Conservation (phyloP, 441 rosid species). For the Geranium incanum region DNA sequence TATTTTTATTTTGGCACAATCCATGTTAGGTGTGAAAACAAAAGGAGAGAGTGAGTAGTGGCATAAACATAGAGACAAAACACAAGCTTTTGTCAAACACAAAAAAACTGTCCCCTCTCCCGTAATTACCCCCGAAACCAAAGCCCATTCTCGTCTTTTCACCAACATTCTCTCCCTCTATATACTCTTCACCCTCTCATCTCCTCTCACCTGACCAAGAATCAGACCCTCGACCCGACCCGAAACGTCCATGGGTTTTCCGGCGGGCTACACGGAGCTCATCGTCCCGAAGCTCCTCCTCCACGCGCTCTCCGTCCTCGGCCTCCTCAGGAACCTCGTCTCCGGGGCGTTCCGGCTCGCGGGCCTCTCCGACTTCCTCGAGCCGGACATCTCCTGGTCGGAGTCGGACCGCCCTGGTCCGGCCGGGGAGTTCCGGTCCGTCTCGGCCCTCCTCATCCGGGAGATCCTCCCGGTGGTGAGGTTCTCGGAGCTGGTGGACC, state of each 20-base stretch:
- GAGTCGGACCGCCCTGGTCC: constrained; percentile 31
- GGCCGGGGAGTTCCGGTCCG: constrained; percentile 11
- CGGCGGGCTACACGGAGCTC: constrained; percentile 66
- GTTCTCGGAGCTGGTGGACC: constrained; percentile 60
- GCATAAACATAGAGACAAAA: no score
- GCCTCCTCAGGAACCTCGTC: constrained; percentile 45
- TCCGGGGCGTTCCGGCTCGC: constrained; percentile 39
- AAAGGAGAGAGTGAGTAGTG: no score
- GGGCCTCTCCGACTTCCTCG: constrained; percentile 66
- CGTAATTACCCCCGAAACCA: neutral
- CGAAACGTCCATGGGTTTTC: constrained; percentile 75
- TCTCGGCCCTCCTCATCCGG: constrained; percentile 58
- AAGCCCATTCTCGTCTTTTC: constrained; percentile 1
- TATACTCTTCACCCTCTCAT: constrained; percentile 23
- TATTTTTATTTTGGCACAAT: no score
- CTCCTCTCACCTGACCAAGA: constrained; percentile 30
- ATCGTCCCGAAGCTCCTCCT: constrained; percentile 65
- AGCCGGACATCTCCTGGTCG: constrained; percentile 50
- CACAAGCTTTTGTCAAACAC: no score
- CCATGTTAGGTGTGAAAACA: no score
- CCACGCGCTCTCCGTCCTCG: constrained; percentile 55
- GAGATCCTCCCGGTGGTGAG: constrained; percentile 66
- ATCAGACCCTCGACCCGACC: constrained; percentile 27
- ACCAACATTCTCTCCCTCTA: no score
- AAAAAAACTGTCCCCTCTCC: neutral